Evolutionary conservation across 1,284 basidiomycete species (phyloP), one percentile per base, ranked within the genome.

Genomic region (Pascua sp.): DNA sequence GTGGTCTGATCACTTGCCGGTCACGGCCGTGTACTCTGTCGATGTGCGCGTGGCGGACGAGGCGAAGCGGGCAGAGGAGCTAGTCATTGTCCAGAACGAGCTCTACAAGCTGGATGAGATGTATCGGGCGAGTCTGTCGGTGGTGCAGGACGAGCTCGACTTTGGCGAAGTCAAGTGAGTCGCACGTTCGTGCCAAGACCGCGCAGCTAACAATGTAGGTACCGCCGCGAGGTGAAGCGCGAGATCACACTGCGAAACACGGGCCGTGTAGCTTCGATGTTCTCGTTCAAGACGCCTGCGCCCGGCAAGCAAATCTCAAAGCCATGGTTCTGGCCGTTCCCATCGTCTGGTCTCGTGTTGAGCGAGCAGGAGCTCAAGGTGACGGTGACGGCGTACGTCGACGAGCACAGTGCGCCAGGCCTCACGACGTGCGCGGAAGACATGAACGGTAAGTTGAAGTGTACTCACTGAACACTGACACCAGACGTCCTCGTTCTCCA

Each of bases 101-200:
- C 66, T 84, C 49, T 69, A 77, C 24, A 68, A 64, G 18, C 67
- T 84, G 16, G 75, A 79, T 46, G 70, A 67, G 39, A 65, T 73
- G 4, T 81, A 79, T 59, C 78, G 81, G 10, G 78, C 78, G 17
- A 76, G 78, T n/a, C 60, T 81, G 53, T 79, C 78, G 58, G 80
- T 80, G 51, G 76, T 75, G 5, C 75, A 71, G 53, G 75, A 78
- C 39, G 78, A 81, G 42, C 61, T 84, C 42, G 76, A 77, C 15
- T 71, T 83, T 58, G 72, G 71, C 1, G 57, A 64, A 4, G 55
- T 73, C 39, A 60, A 51, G 66, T 55, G 32, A 12, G 53, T 47
- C 16, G 7, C 24, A 32, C 24, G 24, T 32, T 9, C 13, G 10
- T 67, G 50, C 42, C 63, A 5, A n/a, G 8, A 15, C 13, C 39